Evolutionary conservation across 257 asterid species (phyloP).

Genomic region (Linaria vulgaris): DNA sequence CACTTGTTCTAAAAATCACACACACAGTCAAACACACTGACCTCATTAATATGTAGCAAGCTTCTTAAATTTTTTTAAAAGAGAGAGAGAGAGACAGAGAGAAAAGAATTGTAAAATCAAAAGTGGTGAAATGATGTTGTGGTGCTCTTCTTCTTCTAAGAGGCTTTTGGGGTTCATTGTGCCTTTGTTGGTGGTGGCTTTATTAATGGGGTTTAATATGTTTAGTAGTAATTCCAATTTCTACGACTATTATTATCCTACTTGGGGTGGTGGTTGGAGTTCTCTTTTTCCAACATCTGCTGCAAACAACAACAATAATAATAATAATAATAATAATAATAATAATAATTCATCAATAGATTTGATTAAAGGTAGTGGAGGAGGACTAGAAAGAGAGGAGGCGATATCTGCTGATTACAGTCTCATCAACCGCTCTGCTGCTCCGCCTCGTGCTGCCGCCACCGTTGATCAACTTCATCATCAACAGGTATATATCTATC

Average conservation of each 20-base stretch:
- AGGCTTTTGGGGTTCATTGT: slow-evolving; percentile 48
- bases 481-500: too few relatives aligned
- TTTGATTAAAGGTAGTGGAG: slow-evolving; percentile 24
- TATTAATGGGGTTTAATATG: slow-evolving; percentile 32
- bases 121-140: too few relatives aligned
- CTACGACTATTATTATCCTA: slow-evolving; percentile 36
- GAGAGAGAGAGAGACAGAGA: too few relatives aligned
- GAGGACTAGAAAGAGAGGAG: slow-evolving; percentile 35
- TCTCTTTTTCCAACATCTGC: slow-evolving; percentile 23
- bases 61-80: too few relatives aligned
- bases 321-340: neutral
- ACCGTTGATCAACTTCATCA: too few relatives aligned
- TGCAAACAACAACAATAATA: slow-evolving; percentile 10
- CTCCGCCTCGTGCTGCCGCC: slow-evolving; percentile 36
- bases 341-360: too few relatives aligned
- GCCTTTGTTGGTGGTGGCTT: slow-evolving; percentile 44
- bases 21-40: too few relatives aligned
- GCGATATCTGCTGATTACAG: slow-evolving; percentile 40
- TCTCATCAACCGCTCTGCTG: slow-evolving; percentile 33
- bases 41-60: too few relatives aligned
- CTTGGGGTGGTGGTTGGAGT: slow-evolving; percentile 34
- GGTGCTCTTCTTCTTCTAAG: slow-evolving; percentile 38
- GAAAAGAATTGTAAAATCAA: too few relatives aligned
- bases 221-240: slow-evolving; percentile 4
- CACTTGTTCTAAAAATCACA: slow-evolving; percentile 29